These are phyloP conservation scores for Acanthamoeba royreba DNA, from an alignment of 208 protist genomes.

Conservation along the genomic window DNA sequence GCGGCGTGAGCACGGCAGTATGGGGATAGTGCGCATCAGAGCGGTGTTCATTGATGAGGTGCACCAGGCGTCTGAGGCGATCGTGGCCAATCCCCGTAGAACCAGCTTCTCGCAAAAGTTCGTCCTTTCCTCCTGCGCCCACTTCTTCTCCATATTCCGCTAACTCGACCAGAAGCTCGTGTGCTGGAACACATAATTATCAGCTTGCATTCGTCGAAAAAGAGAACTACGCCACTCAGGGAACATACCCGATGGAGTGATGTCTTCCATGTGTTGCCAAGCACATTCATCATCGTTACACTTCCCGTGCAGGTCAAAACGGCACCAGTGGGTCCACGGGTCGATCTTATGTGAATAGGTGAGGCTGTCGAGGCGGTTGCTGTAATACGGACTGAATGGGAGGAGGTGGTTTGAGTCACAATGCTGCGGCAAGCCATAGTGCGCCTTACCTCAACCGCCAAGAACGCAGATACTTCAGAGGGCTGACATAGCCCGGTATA, in stretches of 20 bases:
- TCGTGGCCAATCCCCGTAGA: not conserved
- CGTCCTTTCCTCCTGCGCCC: not conserved
- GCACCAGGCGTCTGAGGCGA: not conserved
- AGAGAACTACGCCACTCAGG: too few relatives aligned
- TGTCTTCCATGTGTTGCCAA: not conserved
- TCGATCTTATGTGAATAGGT: conserved; percentile 31
- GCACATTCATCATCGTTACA: conserved; percentile 42
- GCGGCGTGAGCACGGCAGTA: not conserved
- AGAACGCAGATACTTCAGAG: not conserved
- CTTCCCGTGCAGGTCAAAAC: conserved; percentile 3
- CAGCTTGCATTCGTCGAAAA: not conserved
- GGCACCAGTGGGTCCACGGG: not conserved
- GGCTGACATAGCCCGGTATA: not conserved
- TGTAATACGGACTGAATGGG: not conserved
- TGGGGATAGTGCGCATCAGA: not conserved
- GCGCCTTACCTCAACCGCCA: not conserved
- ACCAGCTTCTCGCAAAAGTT: not conserved
- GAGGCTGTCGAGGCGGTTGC: not conserved
- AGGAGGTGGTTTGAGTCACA: not conserved
- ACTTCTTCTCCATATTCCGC: not conserved
- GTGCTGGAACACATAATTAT: too few relatives aligned
- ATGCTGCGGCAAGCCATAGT: not conserved
- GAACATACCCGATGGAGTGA: not conserved
- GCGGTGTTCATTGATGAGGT: not conserved
- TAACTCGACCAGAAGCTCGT: not conserved